Conservation (phyloP, 1,139 yeast species). For the Blastobotrys illinoisensis region DNA sequence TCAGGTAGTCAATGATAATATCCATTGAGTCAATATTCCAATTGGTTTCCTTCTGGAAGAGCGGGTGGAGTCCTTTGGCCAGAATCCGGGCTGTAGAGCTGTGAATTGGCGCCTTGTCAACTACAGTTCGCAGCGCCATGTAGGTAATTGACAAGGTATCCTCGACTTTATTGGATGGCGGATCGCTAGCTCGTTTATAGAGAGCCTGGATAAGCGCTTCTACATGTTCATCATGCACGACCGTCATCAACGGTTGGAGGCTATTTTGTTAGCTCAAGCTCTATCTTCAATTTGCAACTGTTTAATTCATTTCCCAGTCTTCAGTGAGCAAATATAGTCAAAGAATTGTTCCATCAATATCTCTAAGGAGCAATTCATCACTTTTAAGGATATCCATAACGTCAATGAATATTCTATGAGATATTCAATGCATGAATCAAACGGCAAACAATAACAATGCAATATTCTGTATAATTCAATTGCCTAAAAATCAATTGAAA, state of each 20-base stretch:
- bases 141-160: conserved; percentile 46
- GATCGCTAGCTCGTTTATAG: conserved; percentile 8
- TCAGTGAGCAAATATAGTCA: too few species aligned
- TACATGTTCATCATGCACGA: conserved; percentile 21
- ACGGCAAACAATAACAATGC: too few species aligned
- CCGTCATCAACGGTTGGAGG: conserved; percentile 36
- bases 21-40: conserved; percentile 58
- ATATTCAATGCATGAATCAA: too few species aligned
- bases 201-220: conserved; percentile 17
- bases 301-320: too few species aligned
- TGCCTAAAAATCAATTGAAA: too few species aligned
- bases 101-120: conserved; percentile 37
- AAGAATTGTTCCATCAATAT: too few species aligned
- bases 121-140: conserved; percentile 63
- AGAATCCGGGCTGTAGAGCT: conserved; percentile 32
- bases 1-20: conserved; percentile 53
- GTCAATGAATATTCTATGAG: too few species aligned
- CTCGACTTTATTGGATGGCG: conserved; percentile 4
- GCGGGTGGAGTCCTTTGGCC: conserved; percentile 32
- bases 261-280: conserved; percentile 13
- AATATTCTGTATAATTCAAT: too few species aligned
- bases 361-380: too few species aligned
- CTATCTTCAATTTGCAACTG: neutral
- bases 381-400: too few species aligned
- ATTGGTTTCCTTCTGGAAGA: conserved; percentile 27